A percentile compares a stretch with the other conserved stretches of the same genome.
phyloP scores from a whole-genome alignment of 225 moss, liverwort and hornwort species.

The Climacium dendroides region DNA sequence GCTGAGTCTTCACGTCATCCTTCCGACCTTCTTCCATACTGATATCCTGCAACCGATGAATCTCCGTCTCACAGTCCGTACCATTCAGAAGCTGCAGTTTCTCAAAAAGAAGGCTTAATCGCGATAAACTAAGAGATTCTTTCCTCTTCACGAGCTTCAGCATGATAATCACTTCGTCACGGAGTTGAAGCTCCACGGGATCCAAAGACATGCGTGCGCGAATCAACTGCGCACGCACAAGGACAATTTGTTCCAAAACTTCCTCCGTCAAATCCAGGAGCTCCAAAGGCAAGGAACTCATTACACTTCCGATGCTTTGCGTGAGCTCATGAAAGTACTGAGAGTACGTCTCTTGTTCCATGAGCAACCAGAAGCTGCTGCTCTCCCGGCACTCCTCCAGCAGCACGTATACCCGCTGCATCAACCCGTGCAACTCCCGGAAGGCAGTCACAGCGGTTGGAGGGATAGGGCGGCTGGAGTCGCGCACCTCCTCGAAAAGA shows the following conservation, averaged over 20 bases:
- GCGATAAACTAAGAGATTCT: conserved; percentile 5
- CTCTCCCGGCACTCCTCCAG: conserved; percentile 45
- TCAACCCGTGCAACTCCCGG: conserved; percentile 37
- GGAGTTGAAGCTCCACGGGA: conserved; percentile 22
- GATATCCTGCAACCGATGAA: conserved; percentile 39
- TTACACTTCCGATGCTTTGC: conserved; percentile 12
- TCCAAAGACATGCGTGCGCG: conserved; percentile 11
- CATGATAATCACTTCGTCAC: conserved; percentile 11
- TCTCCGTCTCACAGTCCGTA: conserved; percentile 40
- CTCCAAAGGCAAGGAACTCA: conserved; percentile 40
- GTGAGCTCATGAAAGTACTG: conserved; percentile 39
- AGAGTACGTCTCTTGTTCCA: conserved; percentile 29
- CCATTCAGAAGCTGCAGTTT: conserved; percentile 17
- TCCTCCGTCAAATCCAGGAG: conserved; percentile 49
- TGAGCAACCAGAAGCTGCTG: conserved; percentile 38
- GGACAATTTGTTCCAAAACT: conserved; percentile 28
- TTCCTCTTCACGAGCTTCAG: conserved; percentile 21
- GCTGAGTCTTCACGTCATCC: not conserved
- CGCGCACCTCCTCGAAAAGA: conserved; percentile 45
- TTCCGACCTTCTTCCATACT: not conserved
- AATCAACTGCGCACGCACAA: conserved; percentile 42
- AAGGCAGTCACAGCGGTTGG: conserved; percentile 28
- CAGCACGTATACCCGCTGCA: conserved; percentile 30
- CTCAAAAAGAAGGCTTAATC: conserved; percentile 8
- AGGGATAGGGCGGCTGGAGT: conserved; percentile 21